These are phyloP conservation scores for Nymphaea thermarum DNA, from an alignment of 164 flowering plant genomes.

Conservation along the genomic window DNA sequence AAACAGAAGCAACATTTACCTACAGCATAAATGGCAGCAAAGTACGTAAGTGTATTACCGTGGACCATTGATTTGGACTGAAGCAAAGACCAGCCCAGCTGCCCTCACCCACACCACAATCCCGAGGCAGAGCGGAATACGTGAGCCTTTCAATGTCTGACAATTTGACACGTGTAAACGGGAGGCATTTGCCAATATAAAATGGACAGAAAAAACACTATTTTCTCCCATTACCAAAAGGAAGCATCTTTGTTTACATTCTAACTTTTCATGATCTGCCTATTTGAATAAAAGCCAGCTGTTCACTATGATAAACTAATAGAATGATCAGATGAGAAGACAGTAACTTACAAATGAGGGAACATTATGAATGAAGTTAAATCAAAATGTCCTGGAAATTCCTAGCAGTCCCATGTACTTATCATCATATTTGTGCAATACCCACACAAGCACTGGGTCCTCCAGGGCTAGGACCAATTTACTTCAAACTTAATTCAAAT, in stretches of 20 bases:
- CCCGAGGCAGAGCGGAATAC: conserved; percentile 55
- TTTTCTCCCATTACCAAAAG: neutral
- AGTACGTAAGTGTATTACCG: conserved; percentile 24
- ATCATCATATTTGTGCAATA: too few relatives aligned
- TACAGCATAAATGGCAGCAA: neutral
- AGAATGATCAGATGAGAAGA: too few relatives aligned
- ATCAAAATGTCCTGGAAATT: too few relatives aligned
- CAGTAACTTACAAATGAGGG: too few relatives aligned
- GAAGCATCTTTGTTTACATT: neutral
- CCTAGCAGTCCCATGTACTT: too few relatives aligned
- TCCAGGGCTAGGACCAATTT: too few relatives aligned
- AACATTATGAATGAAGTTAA: too few relatives aligned
- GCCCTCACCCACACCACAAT: conserved; percentile 75
- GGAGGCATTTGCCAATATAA: neutral
- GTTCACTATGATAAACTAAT: too few relatives aligned
- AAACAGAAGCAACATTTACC: neutral
- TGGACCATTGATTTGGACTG: conserved; percentile 63
- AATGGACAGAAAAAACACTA: neutral
- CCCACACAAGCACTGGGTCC: too few relatives aligned
- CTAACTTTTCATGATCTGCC: neutral
- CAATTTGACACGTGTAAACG: conserved; percentile 9
- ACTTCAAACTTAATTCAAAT: too few relatives aligned
- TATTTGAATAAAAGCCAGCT: too few relatives aligned
- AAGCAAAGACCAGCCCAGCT: conserved; percentile 85
- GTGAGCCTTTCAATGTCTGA: conserved; percentile 63